phyloP scores from a whole-genome alignment of 495 filamentous ascomycete species.

The Staphylotrichum tortipilum region DNA sequence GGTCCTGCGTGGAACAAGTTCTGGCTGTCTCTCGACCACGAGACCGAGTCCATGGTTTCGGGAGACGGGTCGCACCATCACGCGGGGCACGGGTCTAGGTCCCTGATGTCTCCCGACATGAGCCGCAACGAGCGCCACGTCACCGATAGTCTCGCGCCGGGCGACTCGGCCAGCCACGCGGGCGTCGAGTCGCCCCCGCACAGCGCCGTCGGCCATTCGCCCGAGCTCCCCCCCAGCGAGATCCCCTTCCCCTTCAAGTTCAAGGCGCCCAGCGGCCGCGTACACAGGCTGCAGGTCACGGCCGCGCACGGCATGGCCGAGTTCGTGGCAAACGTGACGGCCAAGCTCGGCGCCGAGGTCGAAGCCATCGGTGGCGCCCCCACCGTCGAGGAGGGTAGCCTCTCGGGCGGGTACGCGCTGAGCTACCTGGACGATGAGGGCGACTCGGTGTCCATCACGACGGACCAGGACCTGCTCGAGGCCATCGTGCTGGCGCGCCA shows the following conservation, averaged over 20 bases:
- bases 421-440: slow-evolving; percentile 98
- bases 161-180: slow-evolving; percentile 89
- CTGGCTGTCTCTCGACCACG: slow-evolving; percentile 93
- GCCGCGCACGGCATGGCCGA: slow-evolving; percentile 73
- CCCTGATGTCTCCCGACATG: slow-evolving; percentile 68
- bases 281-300: slow-evolving; percentile 82
- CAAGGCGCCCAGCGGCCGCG: slow-evolving; percentile 92
- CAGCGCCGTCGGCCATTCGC: slow-evolving; percentile 39
- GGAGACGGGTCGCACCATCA: slow-evolving; percentile 60
- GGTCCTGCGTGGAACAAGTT: slow-evolving; percentile 99
- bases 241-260: slow-evolving; percentile 96
- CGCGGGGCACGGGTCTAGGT: slow-evolving; percentile 37
- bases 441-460: slow-evolving; percentile 95
- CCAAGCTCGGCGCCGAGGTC: slow-evolving; percentile 81
- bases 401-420: slow-evolving; percentile 78
- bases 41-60: slow-evolving; percentile 93
- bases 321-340: slow-evolving; percentile 67
- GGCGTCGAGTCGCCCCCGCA: slow-evolving; percentile 70
- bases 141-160: slow-evolving; percentile 76
- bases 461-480: slow-evolving; percentile 85
- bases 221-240: slow-evolving; percentile 50
- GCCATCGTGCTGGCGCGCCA: slow-evolving; percentile 77
- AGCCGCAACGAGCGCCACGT: slow-evolving; percentile 43
- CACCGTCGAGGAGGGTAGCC: slow-evolving; percentile 63
- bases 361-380: slow-evolving; percentile 79